Percentiles rank a stretch among this genome's conserved stretches.
Evolutionary conservation across 2,329 filamentous ascomycete species (phyloP).

Genomic region (Phialemoniopsis sp.): DNA sequence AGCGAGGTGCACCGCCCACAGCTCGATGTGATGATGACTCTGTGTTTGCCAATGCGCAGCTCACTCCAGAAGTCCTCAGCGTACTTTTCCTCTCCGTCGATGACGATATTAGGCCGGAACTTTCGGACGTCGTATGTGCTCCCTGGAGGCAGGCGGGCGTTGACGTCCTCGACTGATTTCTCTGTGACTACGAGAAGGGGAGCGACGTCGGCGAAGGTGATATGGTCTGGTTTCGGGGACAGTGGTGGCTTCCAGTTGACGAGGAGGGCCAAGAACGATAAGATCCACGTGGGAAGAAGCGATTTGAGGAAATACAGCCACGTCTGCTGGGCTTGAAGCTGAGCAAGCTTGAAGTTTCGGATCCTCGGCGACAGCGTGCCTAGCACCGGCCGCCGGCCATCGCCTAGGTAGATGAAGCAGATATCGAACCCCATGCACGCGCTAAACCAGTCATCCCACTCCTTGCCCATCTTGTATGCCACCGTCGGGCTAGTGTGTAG

Average conservation of each 20-base stretch:
- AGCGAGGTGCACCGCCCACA: conserved; percentile 66
- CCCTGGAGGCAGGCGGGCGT: conserved; percentile 44
- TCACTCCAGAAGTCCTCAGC: conserved; percentile 73
- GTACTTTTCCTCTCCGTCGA: conserved; percentile 56
- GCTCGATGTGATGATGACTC: conserved; percentile 61
- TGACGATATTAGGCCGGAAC: conserved; percentile 70
- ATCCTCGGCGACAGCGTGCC: conserved; percentile 52
- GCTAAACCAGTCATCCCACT: conserved; percentile 64
- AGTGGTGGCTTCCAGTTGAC: conserved; percentile 19
- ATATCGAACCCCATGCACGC: conserved; percentile 59
- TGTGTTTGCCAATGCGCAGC: conserved; percentile 38
- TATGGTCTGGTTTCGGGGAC: conserved; percentile 2
- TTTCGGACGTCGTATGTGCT: conserved; percentile 58
- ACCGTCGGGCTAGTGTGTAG: conserved; percentile 56
- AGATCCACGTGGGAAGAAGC: too few species aligned
- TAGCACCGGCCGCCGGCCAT: conserved; percentile 54
- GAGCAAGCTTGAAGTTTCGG: too few species aligned
- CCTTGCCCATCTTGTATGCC: conserved; percentile 59
- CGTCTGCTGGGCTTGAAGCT: too few species aligned
- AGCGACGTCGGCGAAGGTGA: conserved; percentile 52
- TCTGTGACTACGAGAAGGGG: conserved; percentile 71
- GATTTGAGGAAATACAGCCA: too few species aligned
- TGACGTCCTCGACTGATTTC: conserved; percentile 65
- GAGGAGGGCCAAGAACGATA: conserved; percentile 25
- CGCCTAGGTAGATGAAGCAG: conserved; percentile 61